These are phyloP conservation scores for Yamadazyma sp. DNA, from an alignment of 805 yeast species.

Conservation along the genomic window DNA sequence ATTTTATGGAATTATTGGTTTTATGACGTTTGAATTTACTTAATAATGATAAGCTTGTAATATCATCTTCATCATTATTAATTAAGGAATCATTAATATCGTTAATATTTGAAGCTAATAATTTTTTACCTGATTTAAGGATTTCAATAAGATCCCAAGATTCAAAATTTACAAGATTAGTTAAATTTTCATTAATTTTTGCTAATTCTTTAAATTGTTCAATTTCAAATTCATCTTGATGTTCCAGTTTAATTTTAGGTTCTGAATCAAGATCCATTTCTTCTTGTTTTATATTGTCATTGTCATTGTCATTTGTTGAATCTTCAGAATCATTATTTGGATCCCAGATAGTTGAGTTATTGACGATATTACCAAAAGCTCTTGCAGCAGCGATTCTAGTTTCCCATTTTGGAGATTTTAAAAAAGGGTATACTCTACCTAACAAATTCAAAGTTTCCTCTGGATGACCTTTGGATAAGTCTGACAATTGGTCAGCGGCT, in stretches of 20 bases:
- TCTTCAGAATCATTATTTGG: conserved; percentile 51
- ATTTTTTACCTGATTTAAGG: conserved; percentile 48
- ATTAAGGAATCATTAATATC: conserved; percentile 11
- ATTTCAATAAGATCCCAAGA: conserved; percentile 50
- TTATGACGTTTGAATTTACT: conserved; percentile 52
- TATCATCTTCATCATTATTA: conserved; percentile 10
- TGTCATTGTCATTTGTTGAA: neutral
- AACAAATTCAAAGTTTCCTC: conserved; percentile 82
- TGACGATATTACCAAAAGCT: conserved; percentile 91
- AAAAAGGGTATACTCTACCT: conserved; percentile 87
- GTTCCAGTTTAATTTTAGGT: conserved; percentile 22
- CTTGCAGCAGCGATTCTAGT: conserved; percentile 92
- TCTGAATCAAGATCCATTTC: conserved; percentile 7
- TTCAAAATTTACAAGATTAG: conserved; percentile 45
- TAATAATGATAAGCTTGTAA: conserved; percentile 29
- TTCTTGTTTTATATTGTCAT: neutral
- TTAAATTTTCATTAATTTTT: conserved; percentile 37
- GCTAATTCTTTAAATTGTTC: conserved; percentile 43
- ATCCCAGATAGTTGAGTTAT: conserved; percentile 77
- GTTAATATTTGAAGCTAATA: conserved; percentile 49
- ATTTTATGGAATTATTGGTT: conserved; percentile 24
- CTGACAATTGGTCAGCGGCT: conserved; percentile 96
- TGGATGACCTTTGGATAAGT: conserved; percentile 89
- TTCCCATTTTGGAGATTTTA: conserved; percentile 87
- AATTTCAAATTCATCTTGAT: conserved; percentile 23